Base-by-base conservation (phyloP, 148 eudicot genomes). In the Rhododendron kiyosumense region DNA sequence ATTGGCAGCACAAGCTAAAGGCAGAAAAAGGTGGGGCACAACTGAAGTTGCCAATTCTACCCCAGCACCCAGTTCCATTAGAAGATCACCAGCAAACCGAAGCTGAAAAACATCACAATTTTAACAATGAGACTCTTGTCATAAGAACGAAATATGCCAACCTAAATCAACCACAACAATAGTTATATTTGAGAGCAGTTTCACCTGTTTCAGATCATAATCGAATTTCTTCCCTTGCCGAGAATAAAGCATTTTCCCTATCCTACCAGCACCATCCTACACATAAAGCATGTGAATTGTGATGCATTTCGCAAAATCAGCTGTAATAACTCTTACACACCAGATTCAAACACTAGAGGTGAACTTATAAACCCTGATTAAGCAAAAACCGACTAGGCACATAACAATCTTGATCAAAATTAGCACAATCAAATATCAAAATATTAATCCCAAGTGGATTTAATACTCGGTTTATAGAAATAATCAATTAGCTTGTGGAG, bases 1-100 rank as follows among this genome's bases (percentile, higher is more conserved):
- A 87, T 97, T 97, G 85, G 99, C 99, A 87, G 93, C 96, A 91
- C 99, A 97, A 65, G 99, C 99, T 89, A 97, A 91, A 88, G 99
- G 99, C 71, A 97, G 93, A 89, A 97, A 97, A 63, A 97, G 93
- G 85, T 97, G 98, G n/a, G 99, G 99, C 77, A 92, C 90, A 67
- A 91, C 95, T 86, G 99, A 92, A 91, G 98, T 97, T 54, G 94
- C 98, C 89, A 97, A 91, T 90, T 97, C 99, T 79, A 97, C 90
- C 54, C 94, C 99, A 85, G 99, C 99, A 88, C 99, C 99, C 86
- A 97, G 86, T 88, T 97, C 98, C 99, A 97, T 93, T 79, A 97
- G 86, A 85, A 97, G 92, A 92, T 97, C 99, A 83, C 99, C 99
- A 71, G 99, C 48, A 91, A 94, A 93, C 81, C 98, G 93, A 81